Evolutionary conservation across 768 basidiomycete species (phyloP).

Genomic region (Kwoniella dendrophila): DNA sequence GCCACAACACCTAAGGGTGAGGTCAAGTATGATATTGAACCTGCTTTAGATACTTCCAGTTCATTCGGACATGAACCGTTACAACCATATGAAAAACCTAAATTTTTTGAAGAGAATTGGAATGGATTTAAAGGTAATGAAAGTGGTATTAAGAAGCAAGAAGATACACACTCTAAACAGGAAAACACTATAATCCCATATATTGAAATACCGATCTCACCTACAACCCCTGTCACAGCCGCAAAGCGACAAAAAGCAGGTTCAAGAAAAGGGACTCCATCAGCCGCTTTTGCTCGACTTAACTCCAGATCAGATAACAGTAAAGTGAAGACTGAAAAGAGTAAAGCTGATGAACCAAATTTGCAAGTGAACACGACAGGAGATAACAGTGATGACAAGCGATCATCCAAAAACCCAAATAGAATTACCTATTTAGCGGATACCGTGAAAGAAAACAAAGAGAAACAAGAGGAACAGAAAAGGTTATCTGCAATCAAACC

Average conservation of each 20-base stretch:
- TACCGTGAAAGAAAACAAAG: constrained; percentile 19
- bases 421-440: constrained; percentile 29
- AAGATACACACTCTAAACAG: background rate
- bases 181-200: background rate
- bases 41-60: constrained; percentile 3
- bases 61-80: background rate
- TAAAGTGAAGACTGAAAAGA: too few species aligned
- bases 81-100: background rate
- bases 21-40: too few species aligned
- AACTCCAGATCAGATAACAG: too few species aligned
- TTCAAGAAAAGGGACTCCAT: background rate
- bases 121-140: background rate
- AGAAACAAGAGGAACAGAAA: constrained; percentile 13
- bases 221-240: constrained; percentile 2
- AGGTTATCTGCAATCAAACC: background rate
- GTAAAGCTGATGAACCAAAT: too few species aligned
- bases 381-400: background rate
- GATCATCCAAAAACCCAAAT: background rate
- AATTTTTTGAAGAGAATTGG: background rate
- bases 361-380: background rate
- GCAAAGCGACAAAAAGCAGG: too few species aligned
- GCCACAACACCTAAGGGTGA: background rate
- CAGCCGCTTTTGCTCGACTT: background rate
- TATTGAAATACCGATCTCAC: constrained; percentile 6
- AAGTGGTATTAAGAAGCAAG: background rate